Base-by-base conservation (phyloP, 225 moss, liverwort and hornwort genomes). In the Anthoceros angustus region DNA sequence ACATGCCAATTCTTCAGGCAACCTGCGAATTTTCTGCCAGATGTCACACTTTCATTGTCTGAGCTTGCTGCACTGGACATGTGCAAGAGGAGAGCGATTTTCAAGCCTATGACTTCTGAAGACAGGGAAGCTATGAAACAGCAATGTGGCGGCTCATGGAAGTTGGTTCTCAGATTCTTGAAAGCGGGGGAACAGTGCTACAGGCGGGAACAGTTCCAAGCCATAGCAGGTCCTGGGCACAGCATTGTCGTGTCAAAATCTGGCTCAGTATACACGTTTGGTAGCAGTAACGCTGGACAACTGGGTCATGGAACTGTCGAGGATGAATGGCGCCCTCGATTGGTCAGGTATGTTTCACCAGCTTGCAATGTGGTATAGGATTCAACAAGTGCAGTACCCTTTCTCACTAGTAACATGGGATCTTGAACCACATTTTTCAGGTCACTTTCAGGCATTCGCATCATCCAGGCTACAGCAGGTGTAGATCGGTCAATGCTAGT, bases 141-240 rank as follows among this genome's bases (percentile, higher is more conserved):
- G n/a, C 67, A 67, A 6, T 67, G 67, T 67, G 67, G 67, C 25
- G 67, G 67, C 9, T 67, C 67, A 42, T 67, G 67, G 67, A 67
- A 67, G 26, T 43, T 67, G 67, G 67, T 67, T 15, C 67, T 67
- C 12, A 42, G 67, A 9, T 67, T 42, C 45, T 43, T 67, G 45
- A 67, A 42, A 24, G 67, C 67, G 25, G 67, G 67, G 8, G 67
- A 67, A 46, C 42, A 21, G 25, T 67, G 67, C 67, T 67, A 67
- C 67, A 2, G 67, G 9, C 38, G 67, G 67, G 67, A 67, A 42
- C 67, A 67, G 8, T 67, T 40, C 26, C 67, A 67, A 46, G 67
- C 67, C 21, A 46, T 67, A 25, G 67, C 67, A 43, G 67, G 67
- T 42, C 67, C 67, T 7, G 67, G 67, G 24, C 67, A 67, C 21